Evolutionary conservation across 129 eudicot genomes (phyloP), one percentile per base, ranked within the genome.

Genomic region (Flaveria linearis): DNA sequence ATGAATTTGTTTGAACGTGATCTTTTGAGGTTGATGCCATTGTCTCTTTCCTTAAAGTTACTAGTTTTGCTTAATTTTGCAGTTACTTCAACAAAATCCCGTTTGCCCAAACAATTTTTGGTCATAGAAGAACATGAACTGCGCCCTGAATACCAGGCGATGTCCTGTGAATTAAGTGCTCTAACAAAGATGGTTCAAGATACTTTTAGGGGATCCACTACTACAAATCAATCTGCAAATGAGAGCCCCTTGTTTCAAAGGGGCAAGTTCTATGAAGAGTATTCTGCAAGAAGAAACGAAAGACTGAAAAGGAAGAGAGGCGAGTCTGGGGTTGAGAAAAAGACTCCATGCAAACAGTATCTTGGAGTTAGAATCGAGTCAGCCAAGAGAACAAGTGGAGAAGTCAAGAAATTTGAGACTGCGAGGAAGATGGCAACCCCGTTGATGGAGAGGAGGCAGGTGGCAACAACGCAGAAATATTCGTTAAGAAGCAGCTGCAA

Each of bases 211-310:
- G 78, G 76, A 25, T 67, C 84, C 52, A 28, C 47, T 80, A 65
- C 53, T 52, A 25, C 52, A 67, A 65, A 77, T n/a, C 70, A 66
- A 36, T 50, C n/a, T 39, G 36, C 20, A n/a, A 82, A 74, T 49
- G 69, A 70, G 74, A 76, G 82, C 36, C 36, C 90, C 92, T 8
- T 87, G 68, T 93, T 93, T 13, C 86, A 93, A 78, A 85, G 98
- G 82, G 98, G 98, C 8, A 82, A 76, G 77, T 88, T 90, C 10
- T 93, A 93, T 55, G 96, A 93, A 93, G 91, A 83, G 72, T 93
- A 93, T 64, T 76, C 88, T 0, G 95, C 92, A 0, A 90, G 82
- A 79, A 86, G 98, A 43, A 90, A 90, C 23, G 98, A n/a, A n/a
- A n/a, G n/a, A n/a, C n/a, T n/a, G n/a, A n/a, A n/a, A n/a, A n/a